A percentile compares a stretch with the other conserved stretches of the same genome.
phyloP scores from a whole-genome alignment of 2,329 filamentous ascomycete species.

The Botrytis medusae region DNA sequence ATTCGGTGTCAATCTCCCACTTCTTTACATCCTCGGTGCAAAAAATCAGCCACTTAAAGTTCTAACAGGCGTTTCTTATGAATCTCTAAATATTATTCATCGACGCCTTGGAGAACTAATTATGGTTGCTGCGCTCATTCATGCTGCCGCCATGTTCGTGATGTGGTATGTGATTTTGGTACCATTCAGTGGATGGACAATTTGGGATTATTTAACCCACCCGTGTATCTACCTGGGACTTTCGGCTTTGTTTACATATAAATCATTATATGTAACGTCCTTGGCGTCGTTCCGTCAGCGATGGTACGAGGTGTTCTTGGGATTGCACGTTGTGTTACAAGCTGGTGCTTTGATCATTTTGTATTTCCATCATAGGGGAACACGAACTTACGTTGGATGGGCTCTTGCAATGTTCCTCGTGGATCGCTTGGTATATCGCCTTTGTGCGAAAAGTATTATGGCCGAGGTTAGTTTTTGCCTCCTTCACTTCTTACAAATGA shows the following conservation, averaged over 20 bases:
- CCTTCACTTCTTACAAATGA: background rate
- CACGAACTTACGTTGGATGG: constrained; percentile 52
- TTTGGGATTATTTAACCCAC: constrained; percentile 52
- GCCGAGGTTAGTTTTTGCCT: constrained; percentile 44
- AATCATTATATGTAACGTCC: constrained; percentile 61
- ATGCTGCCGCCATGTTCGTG: constrained; percentile 54
- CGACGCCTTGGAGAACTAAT: constrained; percentile 61
- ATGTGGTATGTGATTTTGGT: constrained; percentile 55
- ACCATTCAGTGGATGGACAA: constrained; percentile 50
- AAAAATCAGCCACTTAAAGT: constrained; percentile 64
- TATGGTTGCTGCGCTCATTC: constrained; percentile 58
- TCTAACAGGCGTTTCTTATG: constrained; percentile 64
- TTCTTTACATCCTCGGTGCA: constrained; percentile 62
- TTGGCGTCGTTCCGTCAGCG: constrained; percentile 57
- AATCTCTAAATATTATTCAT: constrained; percentile 65
- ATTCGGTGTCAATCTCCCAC: constrained; percentile 51
- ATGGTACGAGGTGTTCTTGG: constrained; percentile 65
- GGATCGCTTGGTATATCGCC: constrained; percentile 50
- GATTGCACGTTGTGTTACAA: constrained; percentile 58
- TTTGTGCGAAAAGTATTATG: constrained; percentile 51
- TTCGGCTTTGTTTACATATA: constrained; percentile 56
- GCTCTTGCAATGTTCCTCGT: constrained; percentile 38
- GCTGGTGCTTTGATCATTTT: constrained; percentile 54
- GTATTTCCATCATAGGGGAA: constrained; percentile 58
- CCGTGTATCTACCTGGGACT: constrained; percentile 55